phyloP scores from a whole-genome alignment of 1,284 basidiomycete genomes.

The Calocybe gambosa region DNA sequence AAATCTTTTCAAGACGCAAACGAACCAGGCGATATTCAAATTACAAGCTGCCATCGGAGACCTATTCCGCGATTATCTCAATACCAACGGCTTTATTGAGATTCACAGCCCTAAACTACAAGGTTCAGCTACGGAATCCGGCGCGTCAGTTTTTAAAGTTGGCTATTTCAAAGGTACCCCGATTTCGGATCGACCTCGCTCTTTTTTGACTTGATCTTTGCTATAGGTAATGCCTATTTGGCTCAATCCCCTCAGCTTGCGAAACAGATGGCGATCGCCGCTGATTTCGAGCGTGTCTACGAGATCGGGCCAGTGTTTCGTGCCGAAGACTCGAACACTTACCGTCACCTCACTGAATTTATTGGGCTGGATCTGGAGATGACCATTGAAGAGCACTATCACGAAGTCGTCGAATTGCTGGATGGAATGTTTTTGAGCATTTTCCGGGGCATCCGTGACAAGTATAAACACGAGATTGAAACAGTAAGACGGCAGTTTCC shows the following conservation, averaged over 20 bases:
- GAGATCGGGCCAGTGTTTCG: slow-evolving; percentile 97
- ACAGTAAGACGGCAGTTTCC: slow-evolving; percentile 85
- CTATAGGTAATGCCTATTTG: slow-evolving; percentile 78
- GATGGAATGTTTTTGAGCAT: slow-evolving; percentile 81
- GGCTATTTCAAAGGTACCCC: slow-evolving; percentile 88
- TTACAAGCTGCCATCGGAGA: slow-evolving; percentile 86
- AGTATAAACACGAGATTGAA: slow-evolving; percentile 78
- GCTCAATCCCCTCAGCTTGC: slow-evolving; percentile 97
- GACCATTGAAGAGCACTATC: slow-evolving; percentile 97
- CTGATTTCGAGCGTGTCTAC: slow-evolving; percentile 97
- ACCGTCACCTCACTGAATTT: slow-evolving; percentile 98
- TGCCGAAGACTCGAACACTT: slow-evolving; percentile 97
- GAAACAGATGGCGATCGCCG: slow-evolving; percentile 99
- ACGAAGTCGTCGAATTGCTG: slow-evolving; percentile 88
- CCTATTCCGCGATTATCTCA: slow-evolving; percentile 86
- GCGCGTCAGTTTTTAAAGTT: slow-evolving; percentile 97
- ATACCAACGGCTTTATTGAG: slow-evolving; percentile 77
- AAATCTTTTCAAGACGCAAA: slow-evolving; percentile 61
- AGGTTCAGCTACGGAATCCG: slow-evolving; percentile 94
- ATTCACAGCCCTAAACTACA: slow-evolving; percentile 98
- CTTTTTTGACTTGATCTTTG: slow-evolving; percentile 3
- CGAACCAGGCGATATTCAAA: slow-evolving; percentile 96
- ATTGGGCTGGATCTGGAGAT: slow-evolving; percentile 99
- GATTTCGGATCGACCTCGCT: neutral
- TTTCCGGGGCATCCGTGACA: slow-evolving; percentile 76